Base-by-base conservation (phyloP, 768 basidiomycete species). In the Melanogaster broomeanus region DNA sequence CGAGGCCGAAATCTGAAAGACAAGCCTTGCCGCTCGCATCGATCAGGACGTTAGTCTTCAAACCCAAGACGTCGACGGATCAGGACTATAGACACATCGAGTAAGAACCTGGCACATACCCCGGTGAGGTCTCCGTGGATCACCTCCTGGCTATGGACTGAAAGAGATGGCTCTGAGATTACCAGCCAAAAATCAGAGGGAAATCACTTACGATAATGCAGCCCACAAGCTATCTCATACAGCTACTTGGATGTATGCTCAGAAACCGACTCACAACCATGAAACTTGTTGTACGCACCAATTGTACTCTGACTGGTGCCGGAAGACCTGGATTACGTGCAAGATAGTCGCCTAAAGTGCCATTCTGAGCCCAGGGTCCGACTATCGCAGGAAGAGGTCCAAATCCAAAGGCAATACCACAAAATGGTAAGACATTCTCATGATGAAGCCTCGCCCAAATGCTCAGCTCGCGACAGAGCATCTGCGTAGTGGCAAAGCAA, bases 1-100 rank as follows among this genome's bases (percentile, higher is more conserved):
- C 76, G 8, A 77, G 59, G 2, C 76, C 77, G 51, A 77, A 77
- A 49, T 77, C 77, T 49, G 71, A 42, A 4, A 51, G 9, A 12
- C n/a, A 48, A 15, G 50, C 37, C 0, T 12, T 18, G 15, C 45
- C 50, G 6, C 16, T 28, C 10, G 18, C 24, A 40, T 38, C 12
- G 13, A 51, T 47, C 4, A 51, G 45, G 18, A 48, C 49, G 10
- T 51, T 51, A 18, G 34, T 37, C 50, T 51, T 22, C 35, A 39
- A 27, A n/a, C 31, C 16, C 33, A 16, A 34, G 4, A 37, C 19
- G n/a, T 4, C 3, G 19, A 37, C 11, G 10, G 15, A 9, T 15
- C 35, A 33, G 31, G 10, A 16, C 22, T 4, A 10, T 3, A 8
- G 35, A 27, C 25, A 27, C 25, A 27, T 27, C 25, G 25, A 8